A percentile compares a stretch with the other conserved stretches of the same genome.
Conservation (phyloP, 495 filamentous ascomycete species). For the Neohortaea acidophila region DNA sequence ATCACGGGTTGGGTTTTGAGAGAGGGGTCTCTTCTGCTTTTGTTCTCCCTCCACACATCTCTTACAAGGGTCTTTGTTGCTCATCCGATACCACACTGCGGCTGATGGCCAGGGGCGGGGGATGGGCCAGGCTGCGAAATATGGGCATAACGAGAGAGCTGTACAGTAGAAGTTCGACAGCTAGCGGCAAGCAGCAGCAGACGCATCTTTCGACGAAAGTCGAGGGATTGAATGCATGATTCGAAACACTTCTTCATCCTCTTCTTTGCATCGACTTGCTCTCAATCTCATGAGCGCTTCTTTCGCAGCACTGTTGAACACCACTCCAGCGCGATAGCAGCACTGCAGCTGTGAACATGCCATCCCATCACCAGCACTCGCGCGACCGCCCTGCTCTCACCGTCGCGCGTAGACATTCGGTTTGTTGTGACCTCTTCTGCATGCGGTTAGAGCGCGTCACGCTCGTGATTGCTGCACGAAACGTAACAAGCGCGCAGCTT, state of each 20-base stretch:
- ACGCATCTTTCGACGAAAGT: neutral
- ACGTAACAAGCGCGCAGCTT: neutral
- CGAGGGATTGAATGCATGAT: conserved; percentile 17
- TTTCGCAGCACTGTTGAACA: neutral
- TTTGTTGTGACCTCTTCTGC: neutral
- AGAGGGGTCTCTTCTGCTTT: conserved; percentile 8
- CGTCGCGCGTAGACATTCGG: neutral
- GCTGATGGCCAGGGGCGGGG: conserved; percentile 5
- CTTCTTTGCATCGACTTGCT: neutral
- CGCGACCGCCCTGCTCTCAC: neutral
- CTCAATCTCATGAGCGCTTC: neutral
- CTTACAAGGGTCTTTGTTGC: too few species aligned
- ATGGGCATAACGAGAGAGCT: conserved; percentile 1
- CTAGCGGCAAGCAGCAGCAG: conserved; percentile 3
- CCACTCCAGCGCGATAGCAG: neutral
- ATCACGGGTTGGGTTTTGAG: conserved; percentile 28
- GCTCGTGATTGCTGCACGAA: neutral
- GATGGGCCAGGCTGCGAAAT: conserved; percentile 4
- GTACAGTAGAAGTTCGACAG: conserved; percentile 14
- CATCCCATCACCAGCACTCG: neutral
- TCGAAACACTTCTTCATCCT: neutral
- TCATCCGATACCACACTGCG: conserved; percentile 6
- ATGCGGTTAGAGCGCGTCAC: conserved; percentile 1
- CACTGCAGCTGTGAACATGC: too few species aligned
- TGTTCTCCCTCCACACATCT: too few species aligned